Base-by-base conservation (phyloP, 306 rosid species). In the Quercus suber region DNA sequence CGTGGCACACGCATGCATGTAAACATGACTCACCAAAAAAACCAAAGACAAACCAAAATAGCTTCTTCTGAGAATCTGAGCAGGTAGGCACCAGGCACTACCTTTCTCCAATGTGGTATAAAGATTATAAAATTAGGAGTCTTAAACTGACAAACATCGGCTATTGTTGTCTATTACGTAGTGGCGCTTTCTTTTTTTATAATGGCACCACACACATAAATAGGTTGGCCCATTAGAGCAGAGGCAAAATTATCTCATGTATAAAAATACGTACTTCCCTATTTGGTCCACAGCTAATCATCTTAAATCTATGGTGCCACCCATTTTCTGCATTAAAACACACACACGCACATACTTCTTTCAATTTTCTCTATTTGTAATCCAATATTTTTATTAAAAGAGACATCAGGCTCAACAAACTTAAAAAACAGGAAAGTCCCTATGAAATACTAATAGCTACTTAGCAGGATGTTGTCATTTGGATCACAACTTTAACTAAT, bases 81-180 rank as follows among this genome's bases (percentile, higher is more conserved):
- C 63, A 74, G 37, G 82, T 58, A n/a, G 37, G 52, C 43, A 35
- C 51, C 53, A n/a, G 35, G 52, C 31, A 35, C 51, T 68, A 69
- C 78, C 70, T 49, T 60, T 52, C 67, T 69, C 61, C 17, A 55
- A 55, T 27, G 31, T 43, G 74, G 43, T 76, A 69, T 55, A 74
- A 69, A 69, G 70, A 64, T 65, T 10, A 4, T 43, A 64, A 60
- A 41, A 19, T 21, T 67, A 4, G 52, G 43, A 35, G 27, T 35
- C 49, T 28, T 28, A 37, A 33, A 67, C 72, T 10, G 35, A 67
- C 20, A 35, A 14, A 33, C 52, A 35, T 30, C 0, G n/a, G 25
- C 35, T 18, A 67, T 67, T 67, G 17, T 67, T 10, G 14, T 28
- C 69, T 35, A 33, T 35, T 18, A 33, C 4, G 52, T 30, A 21